These are phyloP conservation scores for Sechiopsis laciniata DNA, from an alignment of 306 rosid species.

Conservation along the genomic window DNA sequence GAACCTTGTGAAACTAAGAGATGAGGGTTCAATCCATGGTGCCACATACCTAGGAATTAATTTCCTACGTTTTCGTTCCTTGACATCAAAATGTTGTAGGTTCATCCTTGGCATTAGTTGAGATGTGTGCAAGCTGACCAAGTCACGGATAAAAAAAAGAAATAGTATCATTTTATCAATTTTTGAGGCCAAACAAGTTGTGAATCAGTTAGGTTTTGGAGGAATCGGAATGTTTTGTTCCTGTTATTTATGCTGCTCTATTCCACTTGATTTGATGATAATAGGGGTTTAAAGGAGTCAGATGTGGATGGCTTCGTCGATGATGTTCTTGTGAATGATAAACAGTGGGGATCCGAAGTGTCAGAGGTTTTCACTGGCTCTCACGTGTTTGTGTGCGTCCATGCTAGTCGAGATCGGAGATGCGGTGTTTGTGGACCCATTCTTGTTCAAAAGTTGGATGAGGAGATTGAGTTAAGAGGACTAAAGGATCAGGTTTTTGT, in stretches of 20 bases:
- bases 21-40: too few species aligned
- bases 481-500: slow-evolving; percentile 56
- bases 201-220: background rate
- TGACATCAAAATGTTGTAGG: too few species aligned
- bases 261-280: slow-evolving; percentile 18
- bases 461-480: slow-evolving; percentile 59
- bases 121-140: too few species aligned
- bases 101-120: too few species aligned
- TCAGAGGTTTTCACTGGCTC: slow-evolving; percentile 52
- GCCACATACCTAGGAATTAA: too few species aligned
- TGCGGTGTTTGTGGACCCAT: slow-evolving; percentile 95
- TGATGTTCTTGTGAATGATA: slow-evolving; percentile 70
- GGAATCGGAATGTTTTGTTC: background rate
- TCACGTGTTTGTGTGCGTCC: slow-evolving; percentile 78
- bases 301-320: slow-evolving; percentile 65
- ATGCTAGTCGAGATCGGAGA: slow-evolving; percentile 80
- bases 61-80: too few species aligned
- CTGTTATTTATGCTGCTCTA: background rate
- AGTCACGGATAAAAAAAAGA: too few species aligned
- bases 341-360: slow-evolving; percentile 57
- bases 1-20: too few species aligned
- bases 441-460: slow-evolving; percentile 56
- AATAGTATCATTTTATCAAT: background rate
- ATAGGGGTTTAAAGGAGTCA: slow-evolving; percentile 65
- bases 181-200: background rate